Base-by-base conservation (phyloP, 1,284 basidiomycete species). In the Stereum hirsutum region DNA sequence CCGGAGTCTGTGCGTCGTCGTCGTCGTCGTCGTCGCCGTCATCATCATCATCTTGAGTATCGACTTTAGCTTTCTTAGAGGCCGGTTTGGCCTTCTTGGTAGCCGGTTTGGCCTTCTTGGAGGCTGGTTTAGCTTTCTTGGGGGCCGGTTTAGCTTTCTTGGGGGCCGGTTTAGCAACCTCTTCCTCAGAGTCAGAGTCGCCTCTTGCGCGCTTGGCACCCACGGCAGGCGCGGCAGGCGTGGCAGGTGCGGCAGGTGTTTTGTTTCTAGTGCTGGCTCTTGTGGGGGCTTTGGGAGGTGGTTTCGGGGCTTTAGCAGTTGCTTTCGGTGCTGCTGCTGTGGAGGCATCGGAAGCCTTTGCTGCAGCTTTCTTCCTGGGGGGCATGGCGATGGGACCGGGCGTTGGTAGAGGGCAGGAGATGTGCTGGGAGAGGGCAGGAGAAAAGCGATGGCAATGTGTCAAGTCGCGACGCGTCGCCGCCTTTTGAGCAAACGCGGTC, bases 101-200 rank as follows among this genome's bases (percentile, higher is more conserved):
- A n/a, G n/a, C n/a, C 49, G 32, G n/a, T n/a, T 33, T 5, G 39
- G 19, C 19, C 36, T 44, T 46, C 53, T 66, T n/a, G n/a, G n/a
- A n/a, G n/a, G n/a, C n/a, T n/a, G n/a, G n/a, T n/a, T n/a, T 70
- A 1, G 58, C 54, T 52, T 66, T 46, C 53, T 66, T n/a, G n/a
- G n/a, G n/a, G n/a, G n/a, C n/a, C n/a, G n/a, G n/a, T n/a, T n/a
- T 70, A 1, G 58, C 54, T 52, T 66, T 72, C 52, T 67, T 70
- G 48, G 51, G 60, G 4, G 53, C 57, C 23, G 63, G 58, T 48
- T 53, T 59, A 17, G 51, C 50, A 4, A 55, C 52, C 14, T 61
- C 57, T 28, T 53, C 54, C 8, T 54, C 52, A 11, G 37, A 40
- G 23, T 48, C 44, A 12, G 49, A 44, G 24, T 54, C 52, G 26